Evolutionary conservation across 352 stramenopile genomes (phyloP).

Genomic region (Thalassiosira exigua): DNA sequence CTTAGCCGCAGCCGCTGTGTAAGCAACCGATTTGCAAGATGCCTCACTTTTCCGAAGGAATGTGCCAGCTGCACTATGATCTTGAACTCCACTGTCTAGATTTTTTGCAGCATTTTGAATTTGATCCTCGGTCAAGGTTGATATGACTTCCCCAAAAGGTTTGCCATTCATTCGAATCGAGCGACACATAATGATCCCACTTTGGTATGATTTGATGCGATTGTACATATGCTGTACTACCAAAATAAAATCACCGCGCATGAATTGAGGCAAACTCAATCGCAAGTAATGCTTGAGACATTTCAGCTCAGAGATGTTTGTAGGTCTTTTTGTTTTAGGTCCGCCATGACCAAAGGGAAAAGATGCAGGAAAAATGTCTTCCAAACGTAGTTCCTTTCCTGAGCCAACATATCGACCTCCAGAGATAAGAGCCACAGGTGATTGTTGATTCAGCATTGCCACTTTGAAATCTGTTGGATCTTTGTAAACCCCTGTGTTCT

Average conservation of each 20-base stretch:
- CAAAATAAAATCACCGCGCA: slow-evolving; percentile 12
- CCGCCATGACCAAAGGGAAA: slow-evolving; percentile 29
- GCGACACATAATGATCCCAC: slow-evolving; percentile 15
- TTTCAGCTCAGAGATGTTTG: slow-evolving; percentile 4
- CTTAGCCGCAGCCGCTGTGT: slow-evolving; percentile 17
- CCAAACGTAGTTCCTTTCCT: slow-evolving; percentile 9
- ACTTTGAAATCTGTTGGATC: neutral
- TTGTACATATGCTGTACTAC: slow-evolving; percentile 22
- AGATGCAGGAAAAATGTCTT: slow-evolving; percentile 11
- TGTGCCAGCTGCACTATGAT: slow-evolving; percentile 14
- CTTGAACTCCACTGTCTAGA: neutral
- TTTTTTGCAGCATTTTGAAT: slow-evolving; percentile 17
- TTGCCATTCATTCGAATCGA: neutral
- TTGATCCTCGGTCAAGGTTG: slow-evolving; percentile 17
- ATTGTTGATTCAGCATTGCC: slow-evolving; percentile 2
- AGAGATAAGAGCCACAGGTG: slow-evolving; percentile 8
- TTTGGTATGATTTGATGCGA: slow-evolving; percentile 7
- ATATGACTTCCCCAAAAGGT: slow-evolving; percentile 11
- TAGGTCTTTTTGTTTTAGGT: slow-evolving; percentile 4
- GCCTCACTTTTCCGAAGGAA: slow-evolving; percentile 13
- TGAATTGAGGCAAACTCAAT: slow-evolving; percentile 20
- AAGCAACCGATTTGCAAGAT: slow-evolving; percentile 25
- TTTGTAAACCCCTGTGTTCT: slow-evolving; percentile 15
- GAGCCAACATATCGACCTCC: slow-evolving; percentile 20
- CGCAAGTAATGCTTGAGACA: slow-evolving; percentile 1